A percentile compares a stretch with the other conserved stretches of the same genome.
phyloP scores from a whole-genome alignment of 2,329 filamentous ascomycete genomes.

The Xylariales sp. region DNA sequence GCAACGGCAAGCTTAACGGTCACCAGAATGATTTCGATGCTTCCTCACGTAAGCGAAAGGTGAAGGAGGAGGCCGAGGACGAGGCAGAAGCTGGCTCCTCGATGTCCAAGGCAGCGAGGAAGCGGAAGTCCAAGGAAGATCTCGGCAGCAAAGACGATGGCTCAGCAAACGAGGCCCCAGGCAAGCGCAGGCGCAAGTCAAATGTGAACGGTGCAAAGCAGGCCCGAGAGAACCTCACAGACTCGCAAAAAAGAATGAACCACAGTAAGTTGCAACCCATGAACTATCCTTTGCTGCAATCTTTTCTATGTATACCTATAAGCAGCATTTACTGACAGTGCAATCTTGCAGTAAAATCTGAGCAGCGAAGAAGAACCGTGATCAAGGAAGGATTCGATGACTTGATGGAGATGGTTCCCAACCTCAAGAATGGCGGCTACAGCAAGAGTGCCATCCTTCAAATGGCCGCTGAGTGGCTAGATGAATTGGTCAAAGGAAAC shows the following conservation, averaged over 20 bases:
- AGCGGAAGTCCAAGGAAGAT: slow-evolving; percentile 45
- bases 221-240: slow-evolving; percentile 70
- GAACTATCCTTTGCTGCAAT: neutral
- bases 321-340: too few relatives aligned
- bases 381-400: slow-evolving; percentile 81
- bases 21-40: slow-evolving; percentile 32
- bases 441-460: slow-evolving; percentile 79
- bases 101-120: slow-evolving; percentile 32
- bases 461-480: slow-evolving; percentile 74
- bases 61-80: slow-evolving; percentile 39
- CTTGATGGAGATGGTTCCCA: slow-evolving; percentile 71
- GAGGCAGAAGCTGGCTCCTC: slow-evolving; percentile 24
- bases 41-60: slow-evolving; percentile 46
- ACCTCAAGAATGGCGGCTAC: slow-evolving; percentile 67
- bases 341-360: slow-evolving; percentile 54
- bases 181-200: slow-evolving; percentile 50
- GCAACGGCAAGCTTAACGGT: slow-evolving; percentile 18
- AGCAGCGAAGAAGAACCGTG: slow-evolving; percentile 57
- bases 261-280: neutral
- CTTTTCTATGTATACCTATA: neutral
- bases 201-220: slow-evolving; percentile 36
- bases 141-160: slow-evolving; percentile 28
- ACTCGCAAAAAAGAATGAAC: slow-evolving; percentile 66
- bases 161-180: slow-evolving; percentile 24
- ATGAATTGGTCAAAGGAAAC: slow-evolving; percentile 68